phyloP scores from a whole-genome alignment of 176 grass and related monocot species.

The Carex parvula region DNA sequence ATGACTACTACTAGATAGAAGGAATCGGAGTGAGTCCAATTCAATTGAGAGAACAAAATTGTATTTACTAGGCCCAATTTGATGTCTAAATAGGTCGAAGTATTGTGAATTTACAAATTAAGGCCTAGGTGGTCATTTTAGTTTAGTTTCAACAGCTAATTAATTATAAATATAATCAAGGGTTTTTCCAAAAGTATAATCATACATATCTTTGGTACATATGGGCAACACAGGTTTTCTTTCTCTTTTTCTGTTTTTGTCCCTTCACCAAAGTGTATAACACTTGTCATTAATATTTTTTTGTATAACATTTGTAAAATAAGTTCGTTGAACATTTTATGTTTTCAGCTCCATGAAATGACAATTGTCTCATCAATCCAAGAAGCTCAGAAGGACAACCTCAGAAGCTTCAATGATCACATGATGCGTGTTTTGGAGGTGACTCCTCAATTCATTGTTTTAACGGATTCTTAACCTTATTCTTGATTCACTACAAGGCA shows the following conservation, averaged over 20 bases:
- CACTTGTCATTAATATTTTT: background rate
- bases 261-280: background rate
- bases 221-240: background rate
- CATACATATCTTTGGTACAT: background rate
- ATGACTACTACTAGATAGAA: background rate
- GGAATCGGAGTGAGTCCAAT: background rate
- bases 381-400: conserved; percentile 99
- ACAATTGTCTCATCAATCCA: conserved; percentile 93
- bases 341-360: conserved; percentile 89
- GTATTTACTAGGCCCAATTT: background rate
- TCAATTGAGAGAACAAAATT: background rate
- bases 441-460: conserved; percentile 34
- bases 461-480: conserved; percentile 19
- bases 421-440: conserved; percentile 98
- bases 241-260: background rate
- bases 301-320: conserved; percentile 11
- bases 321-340: conserved; percentile 23
- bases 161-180: background rate
- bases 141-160: background rate
- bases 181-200: background rate
- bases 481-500: background rate
- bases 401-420: conserved; percentile 84
- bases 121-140: background rate
- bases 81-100: background rate
- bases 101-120: background rate